Evolutionary conservation across 805 yeast species (phyloP).

Genomic region (Phaffomyces opuntiae): DNA sequence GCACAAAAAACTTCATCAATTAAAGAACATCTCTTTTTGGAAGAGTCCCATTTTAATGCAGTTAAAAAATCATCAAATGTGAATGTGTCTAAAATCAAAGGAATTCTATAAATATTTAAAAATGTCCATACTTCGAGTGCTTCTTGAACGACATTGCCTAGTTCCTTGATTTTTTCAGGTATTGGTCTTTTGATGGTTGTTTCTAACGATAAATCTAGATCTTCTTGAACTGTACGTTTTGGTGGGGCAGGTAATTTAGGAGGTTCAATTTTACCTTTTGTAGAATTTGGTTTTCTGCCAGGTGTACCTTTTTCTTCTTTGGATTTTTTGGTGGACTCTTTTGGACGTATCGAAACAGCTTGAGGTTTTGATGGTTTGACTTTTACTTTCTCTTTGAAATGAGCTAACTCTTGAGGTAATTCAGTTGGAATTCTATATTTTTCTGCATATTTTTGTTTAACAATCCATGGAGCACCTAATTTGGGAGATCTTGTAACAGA

Average conservation of each 20-base stretch:
- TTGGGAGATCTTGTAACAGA: conserved; percentile 59
- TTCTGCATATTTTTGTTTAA: conserved; percentile 67
- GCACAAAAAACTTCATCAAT: conserved; percentile 67
- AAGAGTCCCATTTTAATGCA: conserved; percentile 36
- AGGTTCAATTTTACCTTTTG: conserved; percentile 3
- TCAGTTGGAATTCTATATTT: conserved; percentile 58
- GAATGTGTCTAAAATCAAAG: conserved; percentile 60
- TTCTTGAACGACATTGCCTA: conserved; percentile 24
- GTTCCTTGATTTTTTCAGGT: conserved; percentile 12
- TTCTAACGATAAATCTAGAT: conserved; percentile 16
- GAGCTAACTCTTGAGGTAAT: conserved; percentile 46
- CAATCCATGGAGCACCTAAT: conserved; percentile 95
- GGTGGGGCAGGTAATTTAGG: conserved; percentile 13
- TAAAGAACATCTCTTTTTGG: conserved; percentile 42
- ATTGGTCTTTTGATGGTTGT: conserved; percentile 13
- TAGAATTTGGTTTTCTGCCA: conserved; percentile 2
- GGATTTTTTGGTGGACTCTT: conserved; percentile 3
- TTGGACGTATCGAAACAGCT: conserved; percentile 11
- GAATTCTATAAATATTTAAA: conserved; percentile 59
- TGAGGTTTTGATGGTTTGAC: not conserved
- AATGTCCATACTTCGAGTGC: conserved; percentile 71
- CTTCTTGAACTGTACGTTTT: conserved; percentile 17
- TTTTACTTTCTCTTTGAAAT: conserved; percentile 18
- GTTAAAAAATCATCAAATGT: conserved; percentile 74
- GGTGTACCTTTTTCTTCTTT: conserved; percentile 5